Base-by-base conservation (phyloP, 1,139 yeast genomes). In the Nakaseomyces delphensis region DNA sequence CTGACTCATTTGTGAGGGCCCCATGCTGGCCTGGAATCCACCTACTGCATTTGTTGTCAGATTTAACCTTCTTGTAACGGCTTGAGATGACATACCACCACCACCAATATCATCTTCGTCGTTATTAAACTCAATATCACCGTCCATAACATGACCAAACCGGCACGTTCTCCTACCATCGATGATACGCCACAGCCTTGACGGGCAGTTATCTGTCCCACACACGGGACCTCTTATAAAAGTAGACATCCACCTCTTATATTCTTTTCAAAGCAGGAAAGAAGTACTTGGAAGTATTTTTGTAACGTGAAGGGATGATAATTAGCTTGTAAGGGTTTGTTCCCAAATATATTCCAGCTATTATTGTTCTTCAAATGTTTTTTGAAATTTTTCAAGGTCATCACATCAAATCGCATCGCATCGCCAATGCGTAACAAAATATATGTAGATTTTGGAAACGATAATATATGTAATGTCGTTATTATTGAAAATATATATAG, bases 131-230 rank as follows among this genome's bases (percentile, higher is more conserved):
- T 86, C 95, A 28, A 83, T 62, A 48, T 80, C 83, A 33, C 91
- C 89, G 50, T 82, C 91, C 62, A 76, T 75, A 15, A 87, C 86
- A 64, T 91, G 98, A 1, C 97, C 96, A 56, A 74, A 82, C 56
- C 84, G 89, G 59, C 98, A 91, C 18, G 86, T 79, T 45, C 79
- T 73, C 43, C 76, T 76, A 20, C 97, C 97, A 55, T 83, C 86
- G 8, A 76, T 67, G 28, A 74, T 64, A 41, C 82, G 71, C 76
- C 85, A 91, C 41, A 80, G 71, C 39, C 78, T 66, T 1, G 96
- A 83, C 4, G 83, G 76, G 64, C 98, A 91, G 67, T 91, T 89
- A 50, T 83, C 89, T 3, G 79, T 78, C 2, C 96, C 96, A 69
- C 98, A 91, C 10, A 80, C 65, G 5, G 85, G 82, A 2, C 97